Base-by-base conservation (phyloP, 192 early-diverging fungal species). In the Phlyctochytrium bullatum region DNA sequence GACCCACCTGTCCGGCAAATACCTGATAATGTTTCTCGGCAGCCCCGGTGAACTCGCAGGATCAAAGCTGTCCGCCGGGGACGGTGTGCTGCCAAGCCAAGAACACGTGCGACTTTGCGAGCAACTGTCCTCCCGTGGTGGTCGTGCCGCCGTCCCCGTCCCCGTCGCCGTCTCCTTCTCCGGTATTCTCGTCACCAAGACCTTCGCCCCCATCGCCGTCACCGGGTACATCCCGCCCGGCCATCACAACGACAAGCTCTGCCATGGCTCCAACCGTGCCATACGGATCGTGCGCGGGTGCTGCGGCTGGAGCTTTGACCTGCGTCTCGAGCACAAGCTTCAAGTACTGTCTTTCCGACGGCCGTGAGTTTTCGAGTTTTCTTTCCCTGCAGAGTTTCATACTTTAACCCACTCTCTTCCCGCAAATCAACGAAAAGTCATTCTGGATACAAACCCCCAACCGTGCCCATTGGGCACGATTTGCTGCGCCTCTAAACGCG, bases 401-500 rank as follows among this genome's bases (percentile, higher is more conserved):
- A n/a, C n/a, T n/a, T n/a, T n/a, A n/a, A n/a, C n/a, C n/a, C n/a
- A n/a, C n/a, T n/a, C n/a, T n/a, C n/a, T n/a, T n/a, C n/a, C n/a
- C n/a, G n/a, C n/a, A n/a, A n/a, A n/a, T n/a, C n/a, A n/a, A n/a
- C n/a, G n/a, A n/a, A n/a, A n/a, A n/a, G n/a, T n/a, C n/a, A n/a
- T n/a, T n/a, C n/a, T n/a, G n/a, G n/a, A n/a, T n/a, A n/a, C n/a
- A n/a, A n/a, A n/a, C n/a, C n/a, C n/a, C n/a, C 36, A 52, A 29
- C 28, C 20, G 30, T 69, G 60, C 34, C 28, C 50, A 2, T 3
- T 34, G n/a, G 40, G 36, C 14, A 40, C 47, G 14, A 51, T 69
- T 30, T 69, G 66, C 67, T 69, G 67, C 52, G 60, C 40, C 10
- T 50, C 40, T 50, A 10, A 50, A n/a, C 10, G n/a, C 40, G 40